Conservation (phyloP, 352 stramenopile species). For the Globisporangium spinosum region DNA sequence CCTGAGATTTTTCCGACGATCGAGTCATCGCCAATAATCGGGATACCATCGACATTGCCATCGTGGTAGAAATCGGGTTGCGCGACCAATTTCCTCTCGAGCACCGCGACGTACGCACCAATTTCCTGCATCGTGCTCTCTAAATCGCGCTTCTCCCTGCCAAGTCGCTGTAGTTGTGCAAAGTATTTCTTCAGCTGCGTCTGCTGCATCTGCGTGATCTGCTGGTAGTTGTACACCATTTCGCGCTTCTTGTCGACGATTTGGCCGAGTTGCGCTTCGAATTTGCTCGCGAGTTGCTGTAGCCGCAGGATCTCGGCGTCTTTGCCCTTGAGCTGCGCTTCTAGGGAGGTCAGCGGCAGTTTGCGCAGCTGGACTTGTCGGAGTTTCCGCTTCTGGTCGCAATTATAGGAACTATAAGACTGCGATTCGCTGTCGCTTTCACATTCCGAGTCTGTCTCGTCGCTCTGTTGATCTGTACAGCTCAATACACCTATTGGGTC, state of each 20-base stretch:
- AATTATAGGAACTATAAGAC: background rate
- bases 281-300: slow-evolving; percentile 26
- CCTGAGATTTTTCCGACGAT: too few species aligned
- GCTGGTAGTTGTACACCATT: slow-evolving; percentile 26
- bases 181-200: slow-evolving; percentile 40
- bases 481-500: background rate
- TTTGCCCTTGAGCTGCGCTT: slow-evolving; percentile 32
- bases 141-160: slow-evolving; percentile 23
- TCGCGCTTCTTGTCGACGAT: slow-evolving; percentile 28
- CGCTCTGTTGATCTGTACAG: background rate
- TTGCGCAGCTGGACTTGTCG: slow-evolving; percentile 18
- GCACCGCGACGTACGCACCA: slow-evolving; percentile 24
- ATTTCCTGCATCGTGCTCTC: slow-evolving; percentile 21
- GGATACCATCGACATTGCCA: too few species aligned
- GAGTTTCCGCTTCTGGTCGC: background rate
- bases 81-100: slow-evolving; percentile 32
- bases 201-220: slow-evolving; percentile 28
- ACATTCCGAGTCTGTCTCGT: background rate
- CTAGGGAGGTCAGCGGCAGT: slow-evolving; percentile 38
- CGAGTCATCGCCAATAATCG: too few species aligned
- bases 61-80: too few species aligned
- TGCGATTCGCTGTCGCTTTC: background rate
- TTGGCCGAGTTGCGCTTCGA: slow-evolving; percentile 24
- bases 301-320: slow-evolving; percentile 32
- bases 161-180: slow-evolving; percentile 24